phyloP scores from a whole-genome alignment of 2,329 filamentous ascomycete species.

The Alternaria infectoria region DNA sequence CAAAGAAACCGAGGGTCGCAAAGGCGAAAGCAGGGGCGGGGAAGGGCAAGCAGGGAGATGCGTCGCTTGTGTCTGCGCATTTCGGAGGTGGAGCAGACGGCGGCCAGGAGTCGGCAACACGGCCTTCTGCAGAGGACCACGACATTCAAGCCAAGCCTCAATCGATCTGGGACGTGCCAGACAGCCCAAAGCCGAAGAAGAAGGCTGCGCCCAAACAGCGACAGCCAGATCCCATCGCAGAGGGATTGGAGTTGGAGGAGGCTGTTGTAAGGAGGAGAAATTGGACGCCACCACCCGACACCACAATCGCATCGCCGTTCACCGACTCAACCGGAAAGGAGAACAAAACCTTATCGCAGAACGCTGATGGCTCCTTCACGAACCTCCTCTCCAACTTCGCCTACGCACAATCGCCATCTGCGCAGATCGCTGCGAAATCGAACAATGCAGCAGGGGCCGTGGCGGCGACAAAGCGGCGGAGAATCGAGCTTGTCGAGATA shows the following conservation, averaged over 20 bases:
- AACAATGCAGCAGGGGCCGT: constrained; percentile 5
- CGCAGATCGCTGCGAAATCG: constrained; percentile 4
- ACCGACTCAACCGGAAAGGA: constrained; percentile 33
- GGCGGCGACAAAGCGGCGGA: constrained; percentile 34
- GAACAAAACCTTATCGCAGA: constrained; percentile 18
- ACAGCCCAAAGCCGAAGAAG: constrained; percentile 25
- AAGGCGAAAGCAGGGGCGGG: constrained; percentile 26
- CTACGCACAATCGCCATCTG: constrained; percentile 26
- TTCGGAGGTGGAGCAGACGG: constrained; percentile 10
- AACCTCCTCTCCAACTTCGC: constrained; percentile 38
- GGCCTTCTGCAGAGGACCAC: background rate
- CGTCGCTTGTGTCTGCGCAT: constrained; percentile 30
- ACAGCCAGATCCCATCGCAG: constrained; percentile 7
- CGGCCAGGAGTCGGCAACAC: constrained; percentile 1
- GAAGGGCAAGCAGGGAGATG: constrained; percentile 22
- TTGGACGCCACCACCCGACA: constrained; percentile 48
- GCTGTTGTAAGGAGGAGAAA: constrained; percentile 39
- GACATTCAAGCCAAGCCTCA: background rate
- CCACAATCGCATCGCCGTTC: constrained; percentile 14
- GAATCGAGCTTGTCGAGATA: constrained; percentile 41
- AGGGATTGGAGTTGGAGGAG: constrained; percentile 35
- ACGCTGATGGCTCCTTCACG: constrained; percentile 26
- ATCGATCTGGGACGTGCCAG: constrained; percentile 36
- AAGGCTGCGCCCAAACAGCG: constrained; percentile 17
- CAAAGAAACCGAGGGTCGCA: constrained; percentile 31